These are phyloP conservation scores for Sphenostylis stenocarpa DNA, from an alignment of 306 rosid species.

Conservation along the genomic window DNA sequence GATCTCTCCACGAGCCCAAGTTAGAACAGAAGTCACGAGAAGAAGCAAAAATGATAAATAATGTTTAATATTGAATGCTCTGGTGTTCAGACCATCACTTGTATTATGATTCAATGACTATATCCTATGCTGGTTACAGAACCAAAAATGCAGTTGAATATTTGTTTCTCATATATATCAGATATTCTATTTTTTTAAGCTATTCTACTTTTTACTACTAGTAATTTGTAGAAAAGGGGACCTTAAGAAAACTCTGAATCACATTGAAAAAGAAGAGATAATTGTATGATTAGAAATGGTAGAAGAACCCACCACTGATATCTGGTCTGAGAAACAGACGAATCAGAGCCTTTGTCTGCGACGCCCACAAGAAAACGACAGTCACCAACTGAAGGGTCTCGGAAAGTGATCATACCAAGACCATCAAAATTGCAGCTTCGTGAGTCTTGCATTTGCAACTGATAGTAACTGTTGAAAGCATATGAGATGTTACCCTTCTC, in stretches of 20 bases:
- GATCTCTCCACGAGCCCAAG: no score
- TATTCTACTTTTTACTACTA: conserved; percentile 14
- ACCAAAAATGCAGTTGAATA: conserved; percentile 28
- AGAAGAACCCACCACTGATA: conserved; percentile 23
- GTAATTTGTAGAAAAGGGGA: conserved; percentile 33
- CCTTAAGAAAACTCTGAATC: conserved; percentile 40
- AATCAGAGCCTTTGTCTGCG: conserved; percentile 42
- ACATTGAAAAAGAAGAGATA: conserved; percentile 23
- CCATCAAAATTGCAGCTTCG: conserved; percentile 76
- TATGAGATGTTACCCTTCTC: conserved; percentile 74
- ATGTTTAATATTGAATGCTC: conserved; percentile 5
- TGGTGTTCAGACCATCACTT: neutral
- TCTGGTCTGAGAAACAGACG: conserved; percentile 38
- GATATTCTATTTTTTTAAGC: neutral
- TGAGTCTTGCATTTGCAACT: conserved; percentile 68
- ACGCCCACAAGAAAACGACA: conserved; percentile 79
- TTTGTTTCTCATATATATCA: neutral
- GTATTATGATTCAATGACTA: conserved; percentile 32
- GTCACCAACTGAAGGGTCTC: conserved; percentile 77
- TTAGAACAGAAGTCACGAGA: no score
- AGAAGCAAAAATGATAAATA: neutral
- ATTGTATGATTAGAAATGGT: conserved; percentile 38
- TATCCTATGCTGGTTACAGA: conserved; percentile 18
- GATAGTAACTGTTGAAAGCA: conserved; percentile 87
- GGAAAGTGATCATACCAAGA: conserved; percentile 67